Base-by-base conservation (phyloP, 106 monocot genomes). In the Agapanthus africanus region DNA sequence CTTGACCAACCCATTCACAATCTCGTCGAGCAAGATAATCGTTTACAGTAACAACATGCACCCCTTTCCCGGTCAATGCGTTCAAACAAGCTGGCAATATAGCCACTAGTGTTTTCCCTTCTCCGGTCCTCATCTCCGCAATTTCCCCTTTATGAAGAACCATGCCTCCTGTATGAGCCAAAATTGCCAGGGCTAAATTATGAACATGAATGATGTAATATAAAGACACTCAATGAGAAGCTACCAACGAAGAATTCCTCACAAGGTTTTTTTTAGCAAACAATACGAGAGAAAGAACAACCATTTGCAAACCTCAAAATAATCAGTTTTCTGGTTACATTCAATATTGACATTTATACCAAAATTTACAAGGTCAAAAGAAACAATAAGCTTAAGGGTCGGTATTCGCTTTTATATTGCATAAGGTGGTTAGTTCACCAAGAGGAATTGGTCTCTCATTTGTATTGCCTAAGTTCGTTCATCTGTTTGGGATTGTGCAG, bases 1-100 rank as follows among this genome's bases (percentile, higher is more conserved):
- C 87, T 79, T 97, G 92, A 64, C 97, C 97, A 60, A 97, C 97
- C 97, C 97, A 97, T 70, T 97, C 97, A 77, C 97, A 97, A 75
- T 90, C 90, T 50, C 90, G 79, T 54, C 90, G 73, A 15, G 90
- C 90, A 76, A 90, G 85, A 44, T 90, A 95, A 78, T 97, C 97
- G 81, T 97, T 97, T 66, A 97, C 97, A 26, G 97, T 97, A 54
- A 97, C 92, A 77, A 97, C 69, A 81, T 97, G 97, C 47, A 97
- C 92, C 40, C 97, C 97, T 82, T 91, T 97, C 40, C 92, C 97
- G 68, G 73, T 83, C 34, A 97, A 74, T 47, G 97, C 97, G 85
- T 97, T 97, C 41, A 97, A 74, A 72, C 84, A 97, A 66, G 97
- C 89, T 19, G 97, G 97, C 62, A 97, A 73, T 61, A 97, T 66